Evolutionary conservation across 2,329 filamentous ascomycete genomes (phyloP), one percentile per base, ranked within the genome.

Genomic region (Aspergillus spinulosporus): DNA sequence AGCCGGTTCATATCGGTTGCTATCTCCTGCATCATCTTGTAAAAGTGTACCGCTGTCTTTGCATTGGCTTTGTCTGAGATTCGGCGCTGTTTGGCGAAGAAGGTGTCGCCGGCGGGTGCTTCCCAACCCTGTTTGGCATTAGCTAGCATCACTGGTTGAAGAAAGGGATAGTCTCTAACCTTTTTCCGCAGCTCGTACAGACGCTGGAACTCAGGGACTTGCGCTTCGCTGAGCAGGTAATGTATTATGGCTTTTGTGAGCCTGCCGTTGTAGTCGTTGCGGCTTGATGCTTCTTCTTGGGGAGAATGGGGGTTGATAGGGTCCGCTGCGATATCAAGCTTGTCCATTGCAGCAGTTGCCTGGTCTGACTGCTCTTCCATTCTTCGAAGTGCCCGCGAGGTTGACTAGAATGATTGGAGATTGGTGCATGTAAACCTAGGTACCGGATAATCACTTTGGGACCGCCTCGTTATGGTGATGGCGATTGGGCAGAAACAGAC

Each of bases 71-170:
- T 14, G 34, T 60, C 59, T 29, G 59, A 56, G 8, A 7, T 43
- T 15, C 28, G 42, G n/a, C 56, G 56, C 31, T 60, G 59, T n/a
- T 54, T 40, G 34, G 46, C 46, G 46, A 60, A 60, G 36, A 54
- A 60, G 2, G 2, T 5, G 26, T 58, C 50, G 14, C 50, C 59
- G 42, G 34, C 34, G 7, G 34, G 34, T 11, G 52, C 55, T 14
- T 49, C 44, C 52, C 52, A 58, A 2, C 52, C 56, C 56, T 58
- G n/a, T 43, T 14, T 37, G 15, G 21, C 21, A n/a, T 34, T 34
- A 4, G 9, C 3, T 2, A 11, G 14, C 3, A n/a, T 47, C 14
- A 34, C 14, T 9, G 32, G 9, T 8, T 3, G 7, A 5, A 8
- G 21, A 26, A 5, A 12, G 7, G 28, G 26, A 3, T 12, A 31